Conservation (phyloP, 257 asterid species). For the Catharanthus roseus region DNA sequence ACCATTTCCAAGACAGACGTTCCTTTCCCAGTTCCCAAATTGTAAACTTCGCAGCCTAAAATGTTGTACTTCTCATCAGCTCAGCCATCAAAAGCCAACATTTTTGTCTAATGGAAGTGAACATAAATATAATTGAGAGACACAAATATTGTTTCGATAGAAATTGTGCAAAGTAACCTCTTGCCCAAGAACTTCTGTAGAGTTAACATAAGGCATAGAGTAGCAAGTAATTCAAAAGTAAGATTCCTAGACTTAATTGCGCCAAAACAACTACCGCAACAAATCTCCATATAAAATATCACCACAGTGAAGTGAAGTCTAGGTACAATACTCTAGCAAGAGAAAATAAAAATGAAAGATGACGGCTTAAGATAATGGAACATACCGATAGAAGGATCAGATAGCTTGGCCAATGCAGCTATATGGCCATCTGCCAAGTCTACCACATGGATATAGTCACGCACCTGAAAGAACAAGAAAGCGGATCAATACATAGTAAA, state of each 20-base stretch:
- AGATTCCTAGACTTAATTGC: not conserved
- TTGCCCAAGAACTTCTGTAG: not conserved
- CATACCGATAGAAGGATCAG: constrained; percentile 83
- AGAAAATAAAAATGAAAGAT: not conserved
- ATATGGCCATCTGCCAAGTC: constrained; percentile 95
- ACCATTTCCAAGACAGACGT: constrained; percentile 99
- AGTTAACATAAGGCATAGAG: not conserved
- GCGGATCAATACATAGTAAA: not conserved
- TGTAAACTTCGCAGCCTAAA: constrained; percentile 94
- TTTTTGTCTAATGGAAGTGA: not conserved
- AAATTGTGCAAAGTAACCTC: no score
- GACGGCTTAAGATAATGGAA: not conserved
- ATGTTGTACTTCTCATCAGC: not conserved
- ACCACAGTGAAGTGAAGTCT: not conserved
- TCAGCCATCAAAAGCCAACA: not conserved
- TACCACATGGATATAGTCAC: constrained; percentile 91
- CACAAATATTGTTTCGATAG: not conserved
- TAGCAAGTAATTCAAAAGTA: not conserved
- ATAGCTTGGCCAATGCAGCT: constrained; percentile 78
- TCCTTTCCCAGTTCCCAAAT: constrained; percentile 97
- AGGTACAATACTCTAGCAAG: not conserved
- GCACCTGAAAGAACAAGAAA: constrained; percentile 48
- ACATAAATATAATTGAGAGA: not conserved
- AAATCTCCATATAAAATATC: not conserved
- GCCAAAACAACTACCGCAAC: not conserved